Conservation (phyloP, 768 basidiomycete species). For the Trametes coccinea region DNA sequence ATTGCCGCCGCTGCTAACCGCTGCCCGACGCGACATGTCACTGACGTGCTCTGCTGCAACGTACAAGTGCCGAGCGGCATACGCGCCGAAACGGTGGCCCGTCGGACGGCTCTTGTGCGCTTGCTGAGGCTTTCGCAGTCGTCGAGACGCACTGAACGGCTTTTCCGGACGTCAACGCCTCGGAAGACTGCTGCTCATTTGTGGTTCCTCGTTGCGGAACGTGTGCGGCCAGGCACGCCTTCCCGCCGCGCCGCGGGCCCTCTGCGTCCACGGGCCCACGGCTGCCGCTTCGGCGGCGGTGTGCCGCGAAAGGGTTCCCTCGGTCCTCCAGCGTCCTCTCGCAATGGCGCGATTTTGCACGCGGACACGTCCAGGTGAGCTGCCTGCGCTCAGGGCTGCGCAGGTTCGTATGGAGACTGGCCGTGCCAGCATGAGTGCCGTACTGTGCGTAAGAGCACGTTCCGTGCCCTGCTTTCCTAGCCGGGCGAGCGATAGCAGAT, state of each 20-base stretch:
- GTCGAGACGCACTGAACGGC: not conserved
- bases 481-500: not conserved
- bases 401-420: not conserved
- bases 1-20: not conserved
- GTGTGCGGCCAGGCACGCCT: slow-evolving; percentile 11
- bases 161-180: not conserved
- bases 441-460: not conserved
- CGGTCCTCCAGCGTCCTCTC: not conserved
- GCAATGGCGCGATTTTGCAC: not conserved
- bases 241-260: slow-evolving; percentile 4
- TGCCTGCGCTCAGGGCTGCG: not conserved
- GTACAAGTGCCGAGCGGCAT: too few relatives aligned
- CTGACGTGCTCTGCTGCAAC: too few relatives aligned
- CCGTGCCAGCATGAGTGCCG: not conserved
- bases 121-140: not conserved
- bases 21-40: not conserved
- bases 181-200: not conserved
- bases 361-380: not conserved
- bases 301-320: not conserved
- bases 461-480: not conserved
- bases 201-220: not conserved
- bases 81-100: too few relatives aligned
- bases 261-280: slow-evolving; percentile 6
- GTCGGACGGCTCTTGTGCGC: not conserved
- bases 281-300: slow-evolving; percentile 10